Conservation (phyloP, 495 filamentous ascomycete species). For the Lasiosphaeria hispida region DNA sequence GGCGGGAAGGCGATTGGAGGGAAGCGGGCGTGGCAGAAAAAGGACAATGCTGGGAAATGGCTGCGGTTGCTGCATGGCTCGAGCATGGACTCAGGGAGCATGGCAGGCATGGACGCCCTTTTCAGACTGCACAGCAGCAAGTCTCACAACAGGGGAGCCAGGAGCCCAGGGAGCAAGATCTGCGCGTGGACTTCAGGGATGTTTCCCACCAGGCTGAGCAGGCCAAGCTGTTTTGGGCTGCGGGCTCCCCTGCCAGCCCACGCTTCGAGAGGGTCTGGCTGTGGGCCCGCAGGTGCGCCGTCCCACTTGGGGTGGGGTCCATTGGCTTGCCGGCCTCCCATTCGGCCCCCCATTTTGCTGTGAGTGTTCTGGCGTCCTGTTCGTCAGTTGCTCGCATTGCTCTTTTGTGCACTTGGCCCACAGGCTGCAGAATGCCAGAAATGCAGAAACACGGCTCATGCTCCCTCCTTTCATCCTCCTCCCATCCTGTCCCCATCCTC, state of each 20-base stretch:
- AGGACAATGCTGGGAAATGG: background rate
- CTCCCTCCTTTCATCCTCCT: background rate
- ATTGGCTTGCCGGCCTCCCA: background rate
- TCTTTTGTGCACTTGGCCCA: background rate
- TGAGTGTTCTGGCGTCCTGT: no score
- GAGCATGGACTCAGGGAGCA: background rate
- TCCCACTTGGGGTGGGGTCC: background rate
- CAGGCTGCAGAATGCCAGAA: no score
- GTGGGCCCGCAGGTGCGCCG: background rate
- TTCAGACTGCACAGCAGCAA: slow-evolving; percentile 1
- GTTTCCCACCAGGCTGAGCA: slow-evolving; percentile 26
- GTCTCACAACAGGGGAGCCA: slow-evolving; percentile 15
- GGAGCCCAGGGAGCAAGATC: slow-evolving; percentile 23
- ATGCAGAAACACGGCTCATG: background rate
- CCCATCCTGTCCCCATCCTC: background rate
- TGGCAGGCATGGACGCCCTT: slow-evolving; percentile 11
- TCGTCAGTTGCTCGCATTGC: background rate
- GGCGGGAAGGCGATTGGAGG: background rate
- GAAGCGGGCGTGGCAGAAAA: background rate
- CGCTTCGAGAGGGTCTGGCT: background rate
- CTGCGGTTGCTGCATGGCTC: background rate
- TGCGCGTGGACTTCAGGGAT: slow-evolving; percentile 40
- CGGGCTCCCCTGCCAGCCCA: slow-evolving; percentile 1
- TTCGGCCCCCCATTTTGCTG: background rate
- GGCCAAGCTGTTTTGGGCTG: slow-evolving; percentile 24